phyloP scores from a whole-genome alignment of 306 rosid species.

The Cucumis cinereus region DNA sequence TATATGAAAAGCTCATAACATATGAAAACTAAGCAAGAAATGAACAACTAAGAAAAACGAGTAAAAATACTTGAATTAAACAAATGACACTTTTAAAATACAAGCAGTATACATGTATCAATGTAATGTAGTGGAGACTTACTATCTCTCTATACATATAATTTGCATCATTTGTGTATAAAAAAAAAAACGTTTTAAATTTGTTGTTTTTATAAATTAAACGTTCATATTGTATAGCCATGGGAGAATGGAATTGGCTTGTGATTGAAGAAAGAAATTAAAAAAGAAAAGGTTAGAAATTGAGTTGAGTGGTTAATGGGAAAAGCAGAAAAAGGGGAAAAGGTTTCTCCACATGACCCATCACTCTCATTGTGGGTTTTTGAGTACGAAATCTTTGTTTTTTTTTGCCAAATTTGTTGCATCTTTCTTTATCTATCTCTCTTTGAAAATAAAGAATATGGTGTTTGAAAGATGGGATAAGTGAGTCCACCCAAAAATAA shows the following conservation, averaged over 20 bases:
- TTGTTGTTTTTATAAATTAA: background rate
- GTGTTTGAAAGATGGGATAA: background rate
- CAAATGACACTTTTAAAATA: too few species aligned
- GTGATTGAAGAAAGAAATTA: background rate
- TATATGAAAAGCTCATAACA: too few species aligned
- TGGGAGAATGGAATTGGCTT: background rate
- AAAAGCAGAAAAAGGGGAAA: background rate
- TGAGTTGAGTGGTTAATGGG: background rate
- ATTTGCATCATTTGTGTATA: too few species aligned
- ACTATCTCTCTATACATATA: too few species aligned
- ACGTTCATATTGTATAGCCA: too few species aligned
- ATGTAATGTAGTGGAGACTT: too few species aligned
- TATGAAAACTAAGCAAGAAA: too few species aligned
- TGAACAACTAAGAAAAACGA: too few species aligned
- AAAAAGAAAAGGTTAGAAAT: background rate
- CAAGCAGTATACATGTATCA: too few species aligned
- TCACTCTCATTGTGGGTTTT: background rate
- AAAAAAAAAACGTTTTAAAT: too few species aligned
- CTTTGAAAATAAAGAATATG: background rate
- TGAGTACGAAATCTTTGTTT: constrained; percentile 11
- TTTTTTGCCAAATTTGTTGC: background rate
- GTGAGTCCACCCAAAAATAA: constrained; percentile 46
- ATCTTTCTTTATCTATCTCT: background rate
- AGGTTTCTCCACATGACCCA: background rate
- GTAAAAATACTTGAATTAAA: too few species aligned